Conservation (phyloP, 768 basidiomycete genomes). For the Phlebiopsis gigantea region DNA sequence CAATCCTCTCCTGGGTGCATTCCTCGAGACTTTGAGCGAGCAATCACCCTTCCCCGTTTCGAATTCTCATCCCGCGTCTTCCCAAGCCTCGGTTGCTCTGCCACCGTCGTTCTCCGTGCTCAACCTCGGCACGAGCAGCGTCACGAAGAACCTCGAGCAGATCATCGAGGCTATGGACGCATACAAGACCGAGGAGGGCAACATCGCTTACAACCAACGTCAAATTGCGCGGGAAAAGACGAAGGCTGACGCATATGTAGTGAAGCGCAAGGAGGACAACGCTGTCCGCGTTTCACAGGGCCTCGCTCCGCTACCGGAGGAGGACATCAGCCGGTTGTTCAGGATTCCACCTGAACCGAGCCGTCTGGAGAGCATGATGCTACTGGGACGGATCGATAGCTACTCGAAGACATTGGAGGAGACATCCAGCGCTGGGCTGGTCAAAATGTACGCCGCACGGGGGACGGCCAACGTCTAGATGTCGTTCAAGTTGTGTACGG, state of each 20-base stretch:
- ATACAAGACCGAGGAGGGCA: constrained; percentile 88
- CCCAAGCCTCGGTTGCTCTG: constrained; percentile 38
- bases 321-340: constrained; percentile 79
- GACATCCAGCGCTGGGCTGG: constrained; percentile 52
- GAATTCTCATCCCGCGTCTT: constrained; percentile 22
- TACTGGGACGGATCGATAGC: constrained; percentile 85
- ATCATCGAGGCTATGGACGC: constrained; percentile 81
- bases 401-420: constrained; percentile 74
- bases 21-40: constrained; percentile 60
- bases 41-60: constrained; percentile 38
- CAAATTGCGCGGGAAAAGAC: constrained; percentile 85
- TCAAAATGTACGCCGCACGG: constrained; percentile 81
- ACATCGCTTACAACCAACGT: constrained; percentile 80
- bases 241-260: constrained; percentile 72
- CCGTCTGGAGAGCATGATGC: constrained; percentile 78
- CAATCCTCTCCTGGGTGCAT: constrained; percentile 74
- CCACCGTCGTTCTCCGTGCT: constrained; percentile 63
- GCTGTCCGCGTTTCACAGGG: constrained; percentile 73
- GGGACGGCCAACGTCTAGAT: constrained; percentile 22
- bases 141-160: constrained; percentile 76
- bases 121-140: constrained; percentile 62
- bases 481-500: neutral
- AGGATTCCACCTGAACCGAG: constrained; percentile 87
- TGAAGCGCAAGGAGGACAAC: constrained; percentile 90
- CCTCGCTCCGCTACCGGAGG: constrained; percentile 79